Evolutionary conservation across 2,329 filamentous ascomycete species (phyloP).

Genomic region (Fragosphaeria purpurea): DNA sequence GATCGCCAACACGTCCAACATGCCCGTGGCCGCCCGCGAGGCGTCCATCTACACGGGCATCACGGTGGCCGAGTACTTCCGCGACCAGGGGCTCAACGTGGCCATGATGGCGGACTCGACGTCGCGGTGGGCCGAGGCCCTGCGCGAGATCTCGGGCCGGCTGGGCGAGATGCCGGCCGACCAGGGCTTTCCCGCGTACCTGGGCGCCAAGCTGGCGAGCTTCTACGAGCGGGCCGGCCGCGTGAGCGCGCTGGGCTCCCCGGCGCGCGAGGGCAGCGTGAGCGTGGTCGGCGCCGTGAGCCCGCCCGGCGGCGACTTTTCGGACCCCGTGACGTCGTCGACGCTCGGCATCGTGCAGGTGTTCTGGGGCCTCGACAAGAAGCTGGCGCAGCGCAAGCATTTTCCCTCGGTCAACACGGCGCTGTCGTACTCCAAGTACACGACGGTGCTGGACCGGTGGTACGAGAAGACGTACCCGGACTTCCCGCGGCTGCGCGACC

Average conservation of each 20-base stretch:
- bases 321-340: conserved; percentile 87
- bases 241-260: conserved; percentile 75
- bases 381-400: conserved; percentile 96
- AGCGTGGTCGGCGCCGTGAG: conserved; percentile 94
- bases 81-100: conserved; percentile 92
- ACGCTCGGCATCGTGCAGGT: conserved; percentile 97
- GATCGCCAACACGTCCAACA: conserved; percentile 99
- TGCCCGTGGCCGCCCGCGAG: conserved; percentile 97
- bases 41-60: conserved; percentile 98
- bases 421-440: conserved; percentile 96
- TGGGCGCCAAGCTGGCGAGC: conserved; percentile 91
- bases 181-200: conserved; percentile 97
- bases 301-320: conserved; percentile 97
- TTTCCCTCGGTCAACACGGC: conserved; percentile 98
- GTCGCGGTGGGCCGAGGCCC: conserved; percentile 95
- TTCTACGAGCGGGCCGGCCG: conserved; percentile 98
- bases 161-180: conserved; percentile 99
- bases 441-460: conserved; percentile 74
- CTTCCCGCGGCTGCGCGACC: conserved; percentile 85
- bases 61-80: conserved; percentile 91
- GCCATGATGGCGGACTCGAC: conserved; percentile 99
- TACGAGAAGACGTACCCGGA: conserved; percentile 92
- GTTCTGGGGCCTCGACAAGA: conserved; percentile 99
- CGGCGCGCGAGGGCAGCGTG: conserved; percentile 81
- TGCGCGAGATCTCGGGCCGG: conserved; percentile 97